These are phyloP conservation scores for Rhodotorula sp. DNA, from an alignment of 1,284 basidiomycete genomes.

Conservation along the genomic window DNA sequence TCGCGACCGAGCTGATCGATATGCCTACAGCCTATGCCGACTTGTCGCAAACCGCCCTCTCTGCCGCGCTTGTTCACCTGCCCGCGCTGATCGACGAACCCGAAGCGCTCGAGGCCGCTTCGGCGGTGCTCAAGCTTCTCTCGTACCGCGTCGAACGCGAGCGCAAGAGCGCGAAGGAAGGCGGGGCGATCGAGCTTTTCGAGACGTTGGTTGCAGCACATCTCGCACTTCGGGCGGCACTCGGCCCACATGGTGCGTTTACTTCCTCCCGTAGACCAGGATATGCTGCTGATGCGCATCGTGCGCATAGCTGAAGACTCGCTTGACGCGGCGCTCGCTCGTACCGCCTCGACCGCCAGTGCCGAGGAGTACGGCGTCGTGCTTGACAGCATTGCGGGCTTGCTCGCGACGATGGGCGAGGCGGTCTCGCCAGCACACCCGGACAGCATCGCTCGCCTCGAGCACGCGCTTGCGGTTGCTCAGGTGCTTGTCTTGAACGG, in stretches of 20 bases:
- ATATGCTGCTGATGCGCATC: accelerated
- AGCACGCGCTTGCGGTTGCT: constrained; percentile 7
- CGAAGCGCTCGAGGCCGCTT: neutral
- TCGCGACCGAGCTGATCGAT: neutral
- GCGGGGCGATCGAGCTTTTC: constrained; percentile 1
- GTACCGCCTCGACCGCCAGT: neutral
- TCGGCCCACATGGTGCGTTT: constrained; percentile 4
- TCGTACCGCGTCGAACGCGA: constrained; percentile 7
- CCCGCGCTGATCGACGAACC: neutral
- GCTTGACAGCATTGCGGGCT: constrained; percentile 10
- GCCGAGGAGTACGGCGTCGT: constrained; percentile 22
- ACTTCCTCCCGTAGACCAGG: accelerated
- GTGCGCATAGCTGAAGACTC: neutral
- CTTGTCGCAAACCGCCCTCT: neutral
- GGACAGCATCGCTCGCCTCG: neutral
- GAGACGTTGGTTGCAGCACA: constrained; percentile 32
- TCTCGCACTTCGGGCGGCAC: constrained; percentile 17
- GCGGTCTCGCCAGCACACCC: neutral
- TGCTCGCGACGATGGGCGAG: neutral
- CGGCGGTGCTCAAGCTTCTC: neutral
- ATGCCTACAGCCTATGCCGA: neutral
- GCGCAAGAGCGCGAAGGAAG: neutral
- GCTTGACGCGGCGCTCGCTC: constrained; percentile 14
- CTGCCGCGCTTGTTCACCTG: neutral
- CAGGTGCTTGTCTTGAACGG: constrained; percentile 25